phyloP scores from a whole-genome alignment of 208 protist species.

The Wallacemonas sp. region DNA sequence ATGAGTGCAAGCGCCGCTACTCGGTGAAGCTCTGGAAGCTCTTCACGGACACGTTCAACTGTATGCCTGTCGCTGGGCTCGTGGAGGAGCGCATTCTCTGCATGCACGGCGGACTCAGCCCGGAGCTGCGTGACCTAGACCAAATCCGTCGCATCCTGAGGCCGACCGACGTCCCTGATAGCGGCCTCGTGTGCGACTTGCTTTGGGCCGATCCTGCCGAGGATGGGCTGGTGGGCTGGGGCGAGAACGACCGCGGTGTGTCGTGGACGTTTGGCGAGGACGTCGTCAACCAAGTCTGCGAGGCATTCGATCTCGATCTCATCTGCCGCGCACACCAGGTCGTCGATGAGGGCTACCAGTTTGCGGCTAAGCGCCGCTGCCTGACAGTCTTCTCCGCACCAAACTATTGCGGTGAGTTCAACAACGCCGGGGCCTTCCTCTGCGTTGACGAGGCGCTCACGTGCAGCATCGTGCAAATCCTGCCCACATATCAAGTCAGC shows the following conservation, averaged over 20 bases:
- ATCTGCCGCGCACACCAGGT: constrained; percentile 97
- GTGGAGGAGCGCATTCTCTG: constrained; percentile 72
- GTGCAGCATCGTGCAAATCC: constrained; percentile 54
- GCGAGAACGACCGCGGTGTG: constrained; percentile 72
- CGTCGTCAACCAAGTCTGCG: constrained; percentile 84
- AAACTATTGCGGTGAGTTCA: constrained; percentile 19
- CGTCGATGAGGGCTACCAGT: constrained; percentile 90
- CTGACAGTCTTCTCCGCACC: constrained; percentile 86
- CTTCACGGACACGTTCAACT: constrained; percentile 89
- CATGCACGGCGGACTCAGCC: constrained; percentile 86
- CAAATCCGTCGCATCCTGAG: constrained; percentile 60
- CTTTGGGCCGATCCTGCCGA: constrained; percentile 99
- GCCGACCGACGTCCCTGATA: constrained; percentile 44
- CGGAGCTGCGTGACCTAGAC: constrained; percentile 52
- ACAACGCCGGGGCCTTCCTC: constrained; percentile 76
- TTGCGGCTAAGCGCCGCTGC: constrained; percentile 52
- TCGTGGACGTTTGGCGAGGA: constrained; percentile 84
- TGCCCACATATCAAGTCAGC: constrained; percentile 46
- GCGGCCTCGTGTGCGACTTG: constrained; percentile 97
- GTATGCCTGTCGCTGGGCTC: constrained; percentile 80
- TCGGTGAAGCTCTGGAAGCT: constrained; percentile 81
- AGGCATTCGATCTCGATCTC: constrained; percentile 97
- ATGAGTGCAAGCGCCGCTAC: constrained; percentile 96
- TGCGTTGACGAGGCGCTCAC: constrained; percentile 90
- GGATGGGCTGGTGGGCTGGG: constrained; percentile 44